A percentile compares a stretch with the other conserved stretches of the same genome.
These are phyloP conservation scores for Saposhnikovia divaricata DNA, from an alignment of 129 eudicot genomes.

Conservation along the genomic window DNA sequence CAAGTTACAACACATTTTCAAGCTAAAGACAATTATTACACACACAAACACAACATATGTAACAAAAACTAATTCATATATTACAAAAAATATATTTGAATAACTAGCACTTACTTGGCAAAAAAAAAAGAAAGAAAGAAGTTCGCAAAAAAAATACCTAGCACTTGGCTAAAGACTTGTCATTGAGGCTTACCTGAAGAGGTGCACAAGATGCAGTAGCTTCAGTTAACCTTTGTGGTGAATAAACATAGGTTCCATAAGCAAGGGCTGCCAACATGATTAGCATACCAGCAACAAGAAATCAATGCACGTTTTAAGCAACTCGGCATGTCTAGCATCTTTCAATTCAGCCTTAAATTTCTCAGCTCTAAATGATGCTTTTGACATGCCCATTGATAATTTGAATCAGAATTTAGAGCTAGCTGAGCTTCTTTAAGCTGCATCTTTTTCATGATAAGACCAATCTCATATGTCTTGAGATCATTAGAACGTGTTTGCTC, in stretches of 20 bases:
- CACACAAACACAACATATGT: too few relatives aligned
- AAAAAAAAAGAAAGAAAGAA: too few relatives aligned
- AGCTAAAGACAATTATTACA: neutral
- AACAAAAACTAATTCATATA: too few relatives aligned
- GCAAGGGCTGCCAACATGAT: constrained; percentile 51
- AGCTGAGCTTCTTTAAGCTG: constrained; percentile 77
- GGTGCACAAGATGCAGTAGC: constrained; percentile 68
- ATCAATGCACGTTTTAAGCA: constrained; percentile 62
- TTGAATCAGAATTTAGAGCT: constrained; percentile 42
- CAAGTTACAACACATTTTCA: constrained; percentile 1
- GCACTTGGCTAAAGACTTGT: neutral
- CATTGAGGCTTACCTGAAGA: constrained; percentile 26
- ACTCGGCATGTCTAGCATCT: constrained; percentile 29
- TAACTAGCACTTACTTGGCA: too few relatives aligned
- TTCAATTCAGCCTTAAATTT: constrained; percentile 62
- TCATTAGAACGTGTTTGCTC: constrained; percentile 84
- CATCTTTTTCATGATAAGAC: constrained; percentile 54
- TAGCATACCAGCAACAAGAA: constrained; percentile 71
- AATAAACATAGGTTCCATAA: constrained; percentile 63
- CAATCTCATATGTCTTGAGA: constrained; percentile 59
- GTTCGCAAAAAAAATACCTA: neutral
- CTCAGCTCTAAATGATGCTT: constrained; percentile 58
- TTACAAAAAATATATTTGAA: too few relatives aligned
- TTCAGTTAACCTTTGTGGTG: constrained; percentile 53
- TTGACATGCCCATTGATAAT: constrained; percentile 66